Evolutionary conservation across 352 stramenopile genomes (phyloP), one percentile per base, ranked within the genome.

Genomic region (Thalassiosira livingstoniorum): DNA sequence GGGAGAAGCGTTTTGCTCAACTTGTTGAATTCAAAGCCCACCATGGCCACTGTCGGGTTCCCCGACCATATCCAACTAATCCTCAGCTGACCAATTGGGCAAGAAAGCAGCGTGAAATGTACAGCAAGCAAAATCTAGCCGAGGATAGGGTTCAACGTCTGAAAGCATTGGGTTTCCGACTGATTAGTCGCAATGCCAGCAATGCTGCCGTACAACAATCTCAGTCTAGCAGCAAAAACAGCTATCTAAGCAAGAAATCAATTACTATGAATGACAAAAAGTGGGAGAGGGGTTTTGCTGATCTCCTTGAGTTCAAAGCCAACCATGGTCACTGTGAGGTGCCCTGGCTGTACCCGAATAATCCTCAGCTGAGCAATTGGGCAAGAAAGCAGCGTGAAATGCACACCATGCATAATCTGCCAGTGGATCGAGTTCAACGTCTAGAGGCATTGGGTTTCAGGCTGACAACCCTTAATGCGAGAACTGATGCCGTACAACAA

Each of bases 1-100:
- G n/a, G n/a, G n/a, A n/a, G n/a, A n/a, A n/a, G n/a, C n/a, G n/a
- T n/a, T n/a, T n/a, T n/a, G n/a, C n/a, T n/a, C n/a, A n/a, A n/a
- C n/a, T n/a, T n/a, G 61, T 18, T 53, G 35, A 32, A 32, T 5
- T 53, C 61, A 32, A 69, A 53, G 45, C 45, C 61, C n/a, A 31
- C 37, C 32, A 69, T 69, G 15, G 45, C 54, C 21, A 43, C 15
- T 39, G 39, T 47, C 7, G 15, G 7, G 39, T 47, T 18, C 39
- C 39, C 15, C 39, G 39, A 47, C 39, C 39, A 15, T 15, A 15
- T 15, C 7, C 7, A 15, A 15, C 7, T 7, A 47, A 47, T 18
- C 15, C 39, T 18, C 15, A 7, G 15, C 15, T 47, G 39, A 15
- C 7, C 7, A 47, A 47, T 47, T 47, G 39, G 39, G 39, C 15